phyloP scores from a whole-genome alignment of 805 yeast genomes.

The Candida jianshihensis region DNA sequence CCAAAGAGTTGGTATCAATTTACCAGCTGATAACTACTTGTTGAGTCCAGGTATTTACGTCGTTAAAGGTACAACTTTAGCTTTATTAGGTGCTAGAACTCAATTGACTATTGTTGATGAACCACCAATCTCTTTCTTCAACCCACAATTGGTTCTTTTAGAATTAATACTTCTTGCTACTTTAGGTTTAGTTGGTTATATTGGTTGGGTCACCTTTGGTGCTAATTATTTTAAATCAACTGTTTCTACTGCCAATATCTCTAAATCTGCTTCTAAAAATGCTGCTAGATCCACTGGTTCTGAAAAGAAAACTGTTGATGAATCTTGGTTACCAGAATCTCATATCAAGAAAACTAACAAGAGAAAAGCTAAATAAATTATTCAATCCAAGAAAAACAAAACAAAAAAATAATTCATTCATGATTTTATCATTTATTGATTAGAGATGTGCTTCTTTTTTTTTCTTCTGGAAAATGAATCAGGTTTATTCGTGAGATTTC shows the following conservation, averaged over 20 bases:
- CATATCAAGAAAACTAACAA: conserved; percentile 37
- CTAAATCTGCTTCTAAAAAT: conserved; percentile 6
- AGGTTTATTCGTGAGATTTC: neutral
- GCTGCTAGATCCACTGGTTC: conserved; percentile 20
- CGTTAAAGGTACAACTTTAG: conserved; percentile 40
- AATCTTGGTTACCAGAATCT: conserved; percentile 53
- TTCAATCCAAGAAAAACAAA: neutral
- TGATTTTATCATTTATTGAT: neutral
- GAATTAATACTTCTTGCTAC: conserved; percentile 46
- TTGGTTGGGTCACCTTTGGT: conserved; percentile 37
- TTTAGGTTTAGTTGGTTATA: conserved; percentile 44
- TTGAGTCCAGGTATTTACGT: conserved; percentile 56
- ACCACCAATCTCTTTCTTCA: conserved; percentile 58
- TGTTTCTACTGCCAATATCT: conserved; percentile 20
- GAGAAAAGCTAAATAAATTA: conserved; percentile 20
- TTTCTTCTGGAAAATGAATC: neutral
- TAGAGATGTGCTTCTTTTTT: neutral
- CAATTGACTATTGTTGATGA: conserved; percentile 56
- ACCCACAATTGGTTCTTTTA: conserved; percentile 64
- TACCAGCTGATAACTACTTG: conserved; percentile 50
- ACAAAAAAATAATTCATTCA: conserved; percentile 8
- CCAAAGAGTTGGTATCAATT: conserved; percentile 54
- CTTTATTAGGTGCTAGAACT: conserved; percentile 49
- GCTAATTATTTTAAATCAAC: conserved; percentile 34
- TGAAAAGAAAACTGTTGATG: conserved; percentile 30